Base-by-base conservation (phyloP, 2,329 filamentous ascomycete species). In the Didymella pomorum region DNA sequence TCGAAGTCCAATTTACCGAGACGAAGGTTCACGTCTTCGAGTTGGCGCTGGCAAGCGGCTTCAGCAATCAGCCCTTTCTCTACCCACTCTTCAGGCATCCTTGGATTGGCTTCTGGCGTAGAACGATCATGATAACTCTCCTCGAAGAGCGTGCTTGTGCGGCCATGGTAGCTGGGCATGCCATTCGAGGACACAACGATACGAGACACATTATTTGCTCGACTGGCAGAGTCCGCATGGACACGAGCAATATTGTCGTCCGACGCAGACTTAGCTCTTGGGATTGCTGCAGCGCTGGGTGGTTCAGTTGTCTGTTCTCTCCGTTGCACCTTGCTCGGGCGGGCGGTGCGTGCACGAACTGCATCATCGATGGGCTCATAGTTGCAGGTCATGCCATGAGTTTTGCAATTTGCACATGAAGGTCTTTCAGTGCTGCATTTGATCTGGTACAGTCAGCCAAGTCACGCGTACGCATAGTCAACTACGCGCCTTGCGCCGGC, bases 1-100 rank as follows among this genome's bases (percentile, higher is more conserved):
- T 86, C 83, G 66, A 87, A 85, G 64, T 86, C 83, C 3, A 85
- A 76, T 52, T 79, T 79, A 1, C 77, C 78, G 16, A 77, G 70
- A 4, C 76, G 71, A 39, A 80, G 76, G 60, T 85, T 81, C 53
- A 84, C 71, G 0, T 76, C 74, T 55, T 86, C 83, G 10, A 84
- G 70, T 56, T 86, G 83, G 63, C 82, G 73, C 62, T 83, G 80
- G 50, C 78, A 76, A 0, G 79, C 78, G 29, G 81, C 80, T 63
- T 83, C 80, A 16, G 79, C 81, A 47, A 84, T 77, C 6, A 84
- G 69, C 12, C 79, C 75, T 49, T 79, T 79, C 52, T 81, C 76
- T 23, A 82, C 74, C 77, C 79, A 80, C 16, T 78, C 77, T 47
- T 75, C 72, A 8, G 70, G 58, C 62, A 70, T 68, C 10, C 60